Conservation (phyloP, 495 filamentous ascomycete species). For the Venustampulla echinocandica region DNA sequence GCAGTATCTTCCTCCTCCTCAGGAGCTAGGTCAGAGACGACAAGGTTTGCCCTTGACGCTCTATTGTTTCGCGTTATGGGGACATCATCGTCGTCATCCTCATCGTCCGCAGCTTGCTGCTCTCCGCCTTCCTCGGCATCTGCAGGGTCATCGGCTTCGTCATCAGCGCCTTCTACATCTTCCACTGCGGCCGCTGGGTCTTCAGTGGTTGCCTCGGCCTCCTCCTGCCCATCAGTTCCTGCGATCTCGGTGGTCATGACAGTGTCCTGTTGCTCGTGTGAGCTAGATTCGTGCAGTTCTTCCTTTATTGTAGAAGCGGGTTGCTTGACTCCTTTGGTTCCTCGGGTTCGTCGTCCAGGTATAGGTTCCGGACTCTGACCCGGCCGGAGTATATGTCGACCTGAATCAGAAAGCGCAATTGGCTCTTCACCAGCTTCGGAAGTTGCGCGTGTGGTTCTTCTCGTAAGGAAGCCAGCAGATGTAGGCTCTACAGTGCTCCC, state of each 20-base stretch:
- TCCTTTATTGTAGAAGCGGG: slow-evolving; percentile 51
- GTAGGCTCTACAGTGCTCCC: slow-evolving; percentile 16
- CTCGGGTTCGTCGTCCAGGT: slow-evolving; percentile 43
- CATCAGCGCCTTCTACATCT: slow-evolving; percentile 38
- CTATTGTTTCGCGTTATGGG: slow-evolving; percentile 48
- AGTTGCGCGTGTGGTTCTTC: slow-evolving; percentile 20
- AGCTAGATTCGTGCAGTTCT: slow-evolving; percentile 42
- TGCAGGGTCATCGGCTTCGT: slow-evolving; percentile 31
- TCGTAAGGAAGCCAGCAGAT: slow-evolving; percentile 12
- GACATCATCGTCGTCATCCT: slow-evolving; percentile 62
- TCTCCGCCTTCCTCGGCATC: slow-evolving; percentile 23
- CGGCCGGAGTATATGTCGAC: slow-evolving; percentile 57
- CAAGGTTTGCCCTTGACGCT: slow-evolving; percentile 32
- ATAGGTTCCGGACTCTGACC: slow-evolving; percentile 60
- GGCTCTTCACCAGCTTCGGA: slow-evolving; percentile 47
- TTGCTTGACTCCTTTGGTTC: slow-evolving; percentile 55
- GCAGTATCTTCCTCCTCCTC: slow-evolving; percentile 24
- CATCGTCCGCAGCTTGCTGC: slow-evolving; percentile 31
- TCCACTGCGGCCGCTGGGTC: slow-evolving; percentile 24
- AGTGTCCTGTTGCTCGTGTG: slow-evolving; percentile 22
- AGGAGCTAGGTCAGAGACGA: slow-evolving; percentile 20
- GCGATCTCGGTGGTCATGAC: slow-evolving; percentile 17
- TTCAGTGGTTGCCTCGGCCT: slow-evolving; percentile 26
- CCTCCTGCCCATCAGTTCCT: slow-evolving; percentile 32
- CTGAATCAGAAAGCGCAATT: slow-evolving; percentile 64